Base-by-base conservation (phyloP, 2,329 filamentous ascomycete species). In the Claviceps citrina region DNA sequence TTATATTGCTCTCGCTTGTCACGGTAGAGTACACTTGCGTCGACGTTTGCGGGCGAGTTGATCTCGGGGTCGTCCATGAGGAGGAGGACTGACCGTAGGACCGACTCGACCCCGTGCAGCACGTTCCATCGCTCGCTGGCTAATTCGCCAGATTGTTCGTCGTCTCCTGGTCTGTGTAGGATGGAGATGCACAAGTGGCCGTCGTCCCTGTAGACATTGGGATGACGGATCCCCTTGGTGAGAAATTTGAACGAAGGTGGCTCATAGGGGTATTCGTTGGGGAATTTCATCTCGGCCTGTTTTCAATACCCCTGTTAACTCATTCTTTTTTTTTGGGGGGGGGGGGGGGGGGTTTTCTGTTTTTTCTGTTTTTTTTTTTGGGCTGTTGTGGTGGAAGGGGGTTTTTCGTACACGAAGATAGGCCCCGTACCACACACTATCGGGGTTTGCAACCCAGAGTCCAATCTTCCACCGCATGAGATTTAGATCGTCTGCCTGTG, bases 151-250 rank as follows among this genome's bases (percentile, higher is more conserved):
- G 87, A 94, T 68, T 87, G 89, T 50, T 82, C 76, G 55, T 96
- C 89, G 45, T 95, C 85, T 48, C 91, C 91, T 0, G 91, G 86
- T 15, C 76, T 73, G 61, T 98, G 89, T 9, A 98, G 76, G 53
- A 98, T 98, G 34, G 87, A 95, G 57, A 98, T 96, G 67, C 91
- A 96, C 33, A 96, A 73, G 49, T 80, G 80, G 51, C 89, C 89
- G 58, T 95, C 89, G 58, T 95, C 84, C 5, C 76, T 64, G 64
- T 96, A 96, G 54, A 98, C 79, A 59, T 98, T 98, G 3, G 89
- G 89, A 59, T 98, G 89, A 63, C 77, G 85, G 46, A 96, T 79
- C 13, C 82, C 77, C 26, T 71, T 72, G 18, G 67, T 64, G 15
- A 76, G 58, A 63, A 98, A 96, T 47, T 80, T 79, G 68, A 98